phyloP scores from a whole-genome alignment of 2,329 filamentous ascomycete genomes.

The Xylariaceae sp. region DNA sequence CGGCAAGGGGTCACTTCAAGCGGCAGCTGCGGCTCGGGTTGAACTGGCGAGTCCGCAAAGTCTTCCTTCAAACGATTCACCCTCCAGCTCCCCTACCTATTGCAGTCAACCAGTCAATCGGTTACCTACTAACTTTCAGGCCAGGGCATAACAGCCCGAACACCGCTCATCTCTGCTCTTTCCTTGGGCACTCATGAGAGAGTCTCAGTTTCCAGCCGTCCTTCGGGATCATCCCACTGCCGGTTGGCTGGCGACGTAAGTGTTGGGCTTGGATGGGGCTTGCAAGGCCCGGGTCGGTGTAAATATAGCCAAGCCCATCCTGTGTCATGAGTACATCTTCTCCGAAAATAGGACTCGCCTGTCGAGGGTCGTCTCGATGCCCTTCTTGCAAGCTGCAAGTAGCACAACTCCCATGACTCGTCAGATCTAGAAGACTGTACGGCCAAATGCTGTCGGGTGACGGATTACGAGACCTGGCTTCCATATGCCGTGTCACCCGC shows the following conservation, averaged over 20 bases:
- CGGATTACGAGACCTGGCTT: slow-evolving; percentile 15
- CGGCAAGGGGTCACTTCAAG: not conserved
- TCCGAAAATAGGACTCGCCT: not conserved
- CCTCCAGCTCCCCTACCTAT: too few species aligned
- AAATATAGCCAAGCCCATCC: not conserved
- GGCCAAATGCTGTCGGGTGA: slow-evolving; percentile 13
- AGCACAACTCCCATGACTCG: slow-evolving; percentile 7
- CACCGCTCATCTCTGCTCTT: not conserved
- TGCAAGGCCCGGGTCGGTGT: not conserved
- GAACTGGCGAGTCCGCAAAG: too few species aligned
- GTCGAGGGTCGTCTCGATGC: not conserved
- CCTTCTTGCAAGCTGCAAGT: slow-evolving; percentile 5
- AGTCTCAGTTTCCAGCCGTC: not conserved
- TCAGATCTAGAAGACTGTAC: slow-evolving; percentile 16
- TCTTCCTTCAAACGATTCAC: too few species aligned
- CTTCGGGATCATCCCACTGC: not conserved
- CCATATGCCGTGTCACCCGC: slow-evolving; percentile 12
- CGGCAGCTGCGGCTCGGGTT: too few species aligned
- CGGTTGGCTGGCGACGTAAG: not conserved
- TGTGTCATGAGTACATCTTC: not conserved
- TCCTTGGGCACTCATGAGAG: not conserved
- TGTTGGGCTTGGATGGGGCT: not conserved
- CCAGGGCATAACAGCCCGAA: not conserved
- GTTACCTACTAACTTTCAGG: not conserved
- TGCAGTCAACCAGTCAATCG: too few species aligned